Conservation (phyloP, 345 rosid genomes). For the Fremontodendron californicum region DNA sequence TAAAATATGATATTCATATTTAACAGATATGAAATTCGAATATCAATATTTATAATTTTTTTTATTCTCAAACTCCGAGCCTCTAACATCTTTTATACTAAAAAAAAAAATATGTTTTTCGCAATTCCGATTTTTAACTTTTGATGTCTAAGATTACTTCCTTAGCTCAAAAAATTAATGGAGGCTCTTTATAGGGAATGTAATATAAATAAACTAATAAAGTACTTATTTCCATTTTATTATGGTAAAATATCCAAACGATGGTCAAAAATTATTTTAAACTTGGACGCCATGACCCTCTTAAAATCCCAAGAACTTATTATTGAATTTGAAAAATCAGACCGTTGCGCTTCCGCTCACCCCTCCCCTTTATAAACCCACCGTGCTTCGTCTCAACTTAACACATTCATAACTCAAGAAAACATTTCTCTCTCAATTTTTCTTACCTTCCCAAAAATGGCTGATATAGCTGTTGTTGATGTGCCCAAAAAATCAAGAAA, state of each 20-base stretch:
- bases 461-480: slow-evolving; percentile 25
- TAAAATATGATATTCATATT: too few relatives aligned
- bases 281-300: too few relatives aligned
- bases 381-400: background rate
- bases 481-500: slow-evolving; percentile 48
- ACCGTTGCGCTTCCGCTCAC: slow-evolving; percentile 29
- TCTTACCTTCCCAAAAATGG: slow-evolving; percentile 26
- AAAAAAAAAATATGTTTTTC: too few relatives aligned
- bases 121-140: too few relatives aligned
- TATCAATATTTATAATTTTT: too few relatives aligned
- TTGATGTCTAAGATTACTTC: too few relatives aligned
- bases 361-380: background rate
- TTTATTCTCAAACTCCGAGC: too few relatives aligned
- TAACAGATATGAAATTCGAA: too few relatives aligned
- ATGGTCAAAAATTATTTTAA: slow-evolving; percentile 23
- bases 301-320: too few relatives aligned
- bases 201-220: background rate
- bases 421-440: background rate
- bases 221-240: background rate
- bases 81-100: too few relatives aligned
- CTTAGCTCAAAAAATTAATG: background rate
- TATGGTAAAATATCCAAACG: background rate
- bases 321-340: slow-evolving; percentile 41
- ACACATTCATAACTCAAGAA: background rate
- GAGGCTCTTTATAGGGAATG: background rate